Conservation (phyloP, 768 basidiomycete species). For the Boletus rex-veris region DNA sequence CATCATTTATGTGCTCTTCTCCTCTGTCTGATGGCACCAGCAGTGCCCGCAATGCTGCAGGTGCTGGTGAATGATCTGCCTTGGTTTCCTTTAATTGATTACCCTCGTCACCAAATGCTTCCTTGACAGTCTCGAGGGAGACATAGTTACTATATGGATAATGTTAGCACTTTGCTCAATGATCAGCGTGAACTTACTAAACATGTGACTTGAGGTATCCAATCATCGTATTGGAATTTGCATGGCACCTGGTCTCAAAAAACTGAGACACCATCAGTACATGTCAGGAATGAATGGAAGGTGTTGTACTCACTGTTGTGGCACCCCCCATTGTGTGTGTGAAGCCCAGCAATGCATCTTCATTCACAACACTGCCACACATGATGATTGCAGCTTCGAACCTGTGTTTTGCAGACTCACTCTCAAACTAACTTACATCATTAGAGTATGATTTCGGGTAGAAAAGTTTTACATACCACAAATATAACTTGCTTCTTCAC, state of each 20-base stretch:
- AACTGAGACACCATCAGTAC: not conserved
- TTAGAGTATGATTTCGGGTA: not conserved
- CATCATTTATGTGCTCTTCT: not conserved
- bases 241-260: constrained; percentile 1
- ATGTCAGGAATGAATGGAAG: not conserved
- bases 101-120: not conserved
- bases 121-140: not conserved
- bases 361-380: not conserved
- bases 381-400: constrained; percentile 4
- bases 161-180: not conserved
- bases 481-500: not conserved
- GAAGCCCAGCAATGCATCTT: constrained; percentile 1
- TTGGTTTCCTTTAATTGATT: not conserved
- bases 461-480: not conserved
- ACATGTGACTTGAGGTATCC: constrained; percentile 7
- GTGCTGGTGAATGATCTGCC: not conserved
- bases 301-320: not conserved
- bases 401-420: not conserved
- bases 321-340: not conserved
- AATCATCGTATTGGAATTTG: not conserved
- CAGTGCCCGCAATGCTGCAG: not conserved
- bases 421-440: not conserved
- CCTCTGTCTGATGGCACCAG: not conserved
- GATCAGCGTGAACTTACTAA: not conserved
- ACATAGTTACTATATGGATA: not conserved